phyloP scores from a whole-genome alignment of 257 asterid species.

The Leptodermis oblonga region DNA sequence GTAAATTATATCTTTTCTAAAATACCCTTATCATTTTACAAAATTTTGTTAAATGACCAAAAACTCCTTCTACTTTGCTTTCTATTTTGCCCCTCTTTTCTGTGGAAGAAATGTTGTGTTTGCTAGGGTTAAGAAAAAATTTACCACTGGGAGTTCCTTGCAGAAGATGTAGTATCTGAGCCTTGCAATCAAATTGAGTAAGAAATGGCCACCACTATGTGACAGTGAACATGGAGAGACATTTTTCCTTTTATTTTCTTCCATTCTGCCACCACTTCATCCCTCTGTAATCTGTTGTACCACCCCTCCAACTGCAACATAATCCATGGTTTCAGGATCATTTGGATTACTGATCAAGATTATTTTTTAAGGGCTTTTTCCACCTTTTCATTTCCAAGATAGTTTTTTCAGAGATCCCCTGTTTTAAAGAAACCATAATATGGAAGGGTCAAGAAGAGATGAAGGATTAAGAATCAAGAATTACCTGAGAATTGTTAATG shows the following conservation, averaged over 20 bases:
- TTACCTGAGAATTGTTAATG: conserved; percentile 61
- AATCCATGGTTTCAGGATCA: background rate
- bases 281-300: conserved; percentile 86
- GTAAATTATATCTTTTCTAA: no score
- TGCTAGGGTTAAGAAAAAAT: background rate
- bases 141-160: conserved; percentile 94
- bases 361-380: background rate
- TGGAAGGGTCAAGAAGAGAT: background rate
- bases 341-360: background rate
- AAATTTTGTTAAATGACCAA: no score
- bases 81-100: no score
- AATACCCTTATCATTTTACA: no score
- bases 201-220: conserved; percentile 87
- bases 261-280: conserved; percentile 97
- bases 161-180: conserved; percentile 77
- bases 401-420: conserved; percentile 4
- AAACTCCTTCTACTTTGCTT: no score
- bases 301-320: conserved; percentile 84
- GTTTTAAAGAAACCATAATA: conserved; percentile 1
- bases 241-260: conserved; percentile 76
- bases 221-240: conserved; percentile 98
- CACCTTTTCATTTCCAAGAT: no score
- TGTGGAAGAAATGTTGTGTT: background rate
- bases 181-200: conserved; percentile 57
- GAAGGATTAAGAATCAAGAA: background rate